These are phyloP conservation scores for Alternaria conjuncta DNA, from an alignment of 2,329 filamentous ascomycete genomes.

Conservation along the genomic window DNA sequence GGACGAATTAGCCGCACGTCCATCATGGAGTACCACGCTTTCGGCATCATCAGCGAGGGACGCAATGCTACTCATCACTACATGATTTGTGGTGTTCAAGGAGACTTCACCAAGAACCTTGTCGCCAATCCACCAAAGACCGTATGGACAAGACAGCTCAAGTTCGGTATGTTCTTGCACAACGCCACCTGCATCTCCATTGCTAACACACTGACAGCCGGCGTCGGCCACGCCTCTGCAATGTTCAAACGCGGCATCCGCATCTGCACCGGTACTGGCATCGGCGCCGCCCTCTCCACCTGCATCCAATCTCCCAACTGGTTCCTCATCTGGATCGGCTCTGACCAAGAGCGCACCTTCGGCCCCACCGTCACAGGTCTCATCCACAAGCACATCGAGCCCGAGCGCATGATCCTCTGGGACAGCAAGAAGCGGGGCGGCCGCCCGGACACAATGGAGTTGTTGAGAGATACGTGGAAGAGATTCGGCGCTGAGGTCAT, in stretches of 20 bases:
- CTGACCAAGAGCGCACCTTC: conserved; percentile 45
- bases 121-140: conserved; percentile 42
- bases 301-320: conserved; percentile 46
- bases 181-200: neutral
- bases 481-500: conserved; percentile 44
- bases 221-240: conserved; percentile 43
- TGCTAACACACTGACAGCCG: conserved; percentile 32
- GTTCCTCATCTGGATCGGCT: conserved; percentile 49
- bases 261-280: conserved; percentile 45
- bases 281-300: conserved; percentile 44
- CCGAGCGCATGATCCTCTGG: conserved; percentile 47
- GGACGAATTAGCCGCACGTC: conserved; percentile 46
- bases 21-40: conserved; percentile 48
- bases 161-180: conserved; percentile 37
- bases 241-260: conserved; percentile 48
- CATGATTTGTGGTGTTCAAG: conserved; percentile 48
- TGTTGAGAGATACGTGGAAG: conserved; percentile 44
- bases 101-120: conserved; percentile 44
- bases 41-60: conserved; percentile 46
- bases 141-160: conserved; percentile 44
- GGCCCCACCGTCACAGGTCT: conserved; percentile 42
- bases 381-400: conserved; percentile 42
- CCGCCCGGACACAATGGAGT: conserved; percentile 40
- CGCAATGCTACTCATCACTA: conserved; percentile 39
- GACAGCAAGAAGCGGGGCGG: conserved; percentile 46